Conservation (phyloP, 2,329 filamentous ascomycete species). For the Sordariomycetes sp. region DNA sequence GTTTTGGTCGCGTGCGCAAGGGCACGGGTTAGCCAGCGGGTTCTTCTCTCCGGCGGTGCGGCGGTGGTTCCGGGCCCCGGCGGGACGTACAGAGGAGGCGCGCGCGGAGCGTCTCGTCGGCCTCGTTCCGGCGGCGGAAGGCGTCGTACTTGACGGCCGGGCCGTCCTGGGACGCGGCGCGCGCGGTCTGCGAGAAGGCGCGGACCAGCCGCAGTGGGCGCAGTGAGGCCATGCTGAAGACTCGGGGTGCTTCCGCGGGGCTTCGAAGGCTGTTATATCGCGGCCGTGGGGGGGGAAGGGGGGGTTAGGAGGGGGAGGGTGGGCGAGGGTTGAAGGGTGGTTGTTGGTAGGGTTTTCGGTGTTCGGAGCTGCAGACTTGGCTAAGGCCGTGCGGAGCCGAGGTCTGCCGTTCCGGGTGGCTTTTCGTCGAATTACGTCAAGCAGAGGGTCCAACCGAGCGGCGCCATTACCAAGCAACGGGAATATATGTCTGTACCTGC, state of each 20-base stretch:
- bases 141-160: slow-evolving; percentile 45
- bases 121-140: slow-evolving; percentile 74
- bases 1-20: background rate
- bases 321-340: background rate
- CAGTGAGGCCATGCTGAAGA: slow-evolving; percentile 1
- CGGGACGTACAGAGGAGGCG: slow-evolving; percentile 57
- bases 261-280: background rate
- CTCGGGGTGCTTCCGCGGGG: background rate
- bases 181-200: slow-evolving; percentile 12
- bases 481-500: too few species aligned
- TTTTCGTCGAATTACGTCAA: background rate
- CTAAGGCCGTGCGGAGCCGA: background rate
- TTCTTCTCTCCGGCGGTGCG: too few species aligned
- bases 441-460: background rate
- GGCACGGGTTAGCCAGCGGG: background rate
- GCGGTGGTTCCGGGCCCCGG: too few species aligned
- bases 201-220: background rate
- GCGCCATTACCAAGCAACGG: background rate
- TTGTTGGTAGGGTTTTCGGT: background rate
- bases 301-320: background rate
- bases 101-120: slow-evolving; percentile 75
- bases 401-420: background rate
- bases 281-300: background rate
- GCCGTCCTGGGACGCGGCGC: slow-evolving; percentile 15
- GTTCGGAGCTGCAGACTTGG: background rate